These are phyloP conservation scores for Geosmithia flava DNA, from an alignment of 2,329 filamentous ascomycete species.

Conservation along the genomic window DNA sequence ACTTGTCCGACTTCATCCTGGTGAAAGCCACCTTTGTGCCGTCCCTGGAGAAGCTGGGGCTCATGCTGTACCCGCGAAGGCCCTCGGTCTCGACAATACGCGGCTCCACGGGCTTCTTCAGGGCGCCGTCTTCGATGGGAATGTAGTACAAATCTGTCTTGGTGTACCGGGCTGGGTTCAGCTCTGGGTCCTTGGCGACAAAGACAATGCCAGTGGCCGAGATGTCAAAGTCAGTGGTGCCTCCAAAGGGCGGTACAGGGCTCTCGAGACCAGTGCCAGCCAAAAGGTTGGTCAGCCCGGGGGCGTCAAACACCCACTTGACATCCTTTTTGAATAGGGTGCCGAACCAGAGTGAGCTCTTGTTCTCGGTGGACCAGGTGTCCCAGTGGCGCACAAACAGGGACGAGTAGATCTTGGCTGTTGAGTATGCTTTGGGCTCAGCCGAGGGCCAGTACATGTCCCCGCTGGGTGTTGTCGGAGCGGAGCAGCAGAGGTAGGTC, in stretches of 20 bases:
- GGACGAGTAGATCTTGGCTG: slow-evolving; percentile 59
- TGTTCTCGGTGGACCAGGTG: slow-evolving; percentile 55
- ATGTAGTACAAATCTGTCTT: slow-evolving; percentile 73
- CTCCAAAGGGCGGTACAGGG: slow-evolving; percentile 70
- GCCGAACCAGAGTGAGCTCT: slow-evolving; percentile 62
- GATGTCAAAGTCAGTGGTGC: slow-evolving; percentile 69
- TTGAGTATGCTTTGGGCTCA: slow-evolving; percentile 45
- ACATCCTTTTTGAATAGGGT: slow-evolving; percentile 34
- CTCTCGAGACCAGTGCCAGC: slow-evolving; percentile 45
- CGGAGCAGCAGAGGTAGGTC: slow-evolving; percentile 46
- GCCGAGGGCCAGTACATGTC: slow-evolving; percentile 54
- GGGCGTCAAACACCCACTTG: slow-evolving; percentile 26
- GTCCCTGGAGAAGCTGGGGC: slow-evolving; percentile 62
- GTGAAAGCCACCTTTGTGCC: slow-evolving; percentile 63
- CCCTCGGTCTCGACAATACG: slow-evolving; percentile 39
- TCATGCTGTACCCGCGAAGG: slow-evolving; percentile 50
- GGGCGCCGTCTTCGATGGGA: slow-evolving; percentile 31
- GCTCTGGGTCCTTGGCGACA: slow-evolving; percentile 59
- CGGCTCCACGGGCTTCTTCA: slow-evolving; percentile 36
- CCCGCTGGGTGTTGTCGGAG: slow-evolving; percentile 55
- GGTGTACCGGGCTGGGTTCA: slow-evolving; percentile 63
- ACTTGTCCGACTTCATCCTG: slow-evolving; percentile 63
- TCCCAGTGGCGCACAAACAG: slow-evolving; percentile 82
- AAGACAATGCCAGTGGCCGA: slow-evolving; percentile 54
- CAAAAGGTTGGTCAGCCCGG: slow-evolving; percentile 50